Conservation (phyloP, 768 basidiomycete species). For the Russula vinacea region DNA sequence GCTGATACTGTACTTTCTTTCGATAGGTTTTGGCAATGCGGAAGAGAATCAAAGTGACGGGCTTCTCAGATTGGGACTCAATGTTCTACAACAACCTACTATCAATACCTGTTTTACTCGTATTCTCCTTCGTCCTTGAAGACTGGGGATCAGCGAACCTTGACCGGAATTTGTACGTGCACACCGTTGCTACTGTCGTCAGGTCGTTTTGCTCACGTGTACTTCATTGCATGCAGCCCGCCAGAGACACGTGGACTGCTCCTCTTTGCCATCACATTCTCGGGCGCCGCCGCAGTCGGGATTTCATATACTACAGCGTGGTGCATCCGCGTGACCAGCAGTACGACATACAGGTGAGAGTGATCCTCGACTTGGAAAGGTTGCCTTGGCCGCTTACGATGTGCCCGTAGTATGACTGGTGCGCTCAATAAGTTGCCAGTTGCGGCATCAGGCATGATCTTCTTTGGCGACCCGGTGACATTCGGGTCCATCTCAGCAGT, state of each 20-base stretch:
- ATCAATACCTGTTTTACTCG: constrained; percentile 83
- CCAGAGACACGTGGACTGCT: constrained; percentile 72
- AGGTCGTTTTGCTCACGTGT: neutral
- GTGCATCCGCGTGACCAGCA: constrained; percentile 94
- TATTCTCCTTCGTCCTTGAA: constrained; percentile 82
- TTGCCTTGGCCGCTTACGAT: constrained; percentile 3
- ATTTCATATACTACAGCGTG: constrained; percentile 99
- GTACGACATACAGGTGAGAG: constrained; percentile 94
- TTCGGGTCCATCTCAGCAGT: constrained; percentile 87
- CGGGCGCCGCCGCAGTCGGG: constrained; percentile 95
- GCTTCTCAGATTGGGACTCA: constrained; percentile 97
- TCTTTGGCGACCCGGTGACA: constrained; percentile 90
- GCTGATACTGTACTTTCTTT: neutral
- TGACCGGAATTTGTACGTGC: constrained; percentile 78
- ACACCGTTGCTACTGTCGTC: neutral
- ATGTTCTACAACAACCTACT: constrained; percentile 99
- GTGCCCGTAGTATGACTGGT: constrained; percentile 77
- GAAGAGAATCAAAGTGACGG: constrained; percentile 90
- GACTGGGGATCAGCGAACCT: constrained; percentile 85
- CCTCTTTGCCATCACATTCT: constrained; percentile 86
- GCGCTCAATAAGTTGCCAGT: constrained; percentile 97
- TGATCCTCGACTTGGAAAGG: neutral
- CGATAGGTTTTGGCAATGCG: constrained; percentile 91
- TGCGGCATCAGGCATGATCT: constrained; percentile 97
- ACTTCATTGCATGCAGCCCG: constrained; percentile 54